These are phyloP conservation scores for Trichosporon sp. DNA, from an alignment of 1,284 basidiomycete genomes.

Conservation along the genomic window DNA sequence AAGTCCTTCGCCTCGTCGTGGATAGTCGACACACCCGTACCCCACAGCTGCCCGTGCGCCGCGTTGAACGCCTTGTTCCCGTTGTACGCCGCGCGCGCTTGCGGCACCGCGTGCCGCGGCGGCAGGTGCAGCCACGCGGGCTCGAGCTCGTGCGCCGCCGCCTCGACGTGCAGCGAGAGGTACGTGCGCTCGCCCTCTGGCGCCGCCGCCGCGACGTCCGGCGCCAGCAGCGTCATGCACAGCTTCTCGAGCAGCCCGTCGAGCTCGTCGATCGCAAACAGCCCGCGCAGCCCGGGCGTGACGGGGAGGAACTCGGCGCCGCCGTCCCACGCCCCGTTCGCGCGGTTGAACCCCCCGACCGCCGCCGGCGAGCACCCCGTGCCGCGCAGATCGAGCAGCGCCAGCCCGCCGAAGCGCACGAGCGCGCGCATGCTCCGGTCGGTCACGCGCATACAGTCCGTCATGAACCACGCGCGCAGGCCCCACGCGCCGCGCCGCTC, in stretches of 20 bases:
- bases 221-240: constrained; percentile 26
- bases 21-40: constrained; percentile 17
- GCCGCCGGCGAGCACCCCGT: constrained; percentile 35
- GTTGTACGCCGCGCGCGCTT: not conserved
- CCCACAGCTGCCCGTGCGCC: constrained; percentile 33
- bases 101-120: not conserved
- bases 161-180: constrained; percentile 20
- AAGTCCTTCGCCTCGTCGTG: constrained; percentile 9
- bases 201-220: constrained; percentile 5
- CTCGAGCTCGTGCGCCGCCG: constrained; percentile 12
- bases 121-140: constrained; percentile 11
- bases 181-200: not conserved
- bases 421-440: constrained; percentile 33
- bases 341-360: constrained; percentile 32
- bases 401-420: constrained; percentile 38
- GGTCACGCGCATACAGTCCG: constrained; percentile 22
- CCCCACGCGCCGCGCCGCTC: constrained; percentile 27
- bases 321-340: constrained; percentile 21
- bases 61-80: constrained; percentile 16
- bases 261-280: constrained; percentile 27
- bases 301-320: constrained; percentile 34
- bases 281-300: constrained; percentile 26
- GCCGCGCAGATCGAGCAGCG: constrained; percentile 35
- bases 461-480: constrained; percentile 30
- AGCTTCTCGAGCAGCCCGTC: constrained; percentile 27